A percentile compares a stretch with the other conserved stretches of the same genome.
phyloP scores from a whole-genome alignment of 176 grass and related monocot species.

The Hyparrhenia diplandra region DNA sequence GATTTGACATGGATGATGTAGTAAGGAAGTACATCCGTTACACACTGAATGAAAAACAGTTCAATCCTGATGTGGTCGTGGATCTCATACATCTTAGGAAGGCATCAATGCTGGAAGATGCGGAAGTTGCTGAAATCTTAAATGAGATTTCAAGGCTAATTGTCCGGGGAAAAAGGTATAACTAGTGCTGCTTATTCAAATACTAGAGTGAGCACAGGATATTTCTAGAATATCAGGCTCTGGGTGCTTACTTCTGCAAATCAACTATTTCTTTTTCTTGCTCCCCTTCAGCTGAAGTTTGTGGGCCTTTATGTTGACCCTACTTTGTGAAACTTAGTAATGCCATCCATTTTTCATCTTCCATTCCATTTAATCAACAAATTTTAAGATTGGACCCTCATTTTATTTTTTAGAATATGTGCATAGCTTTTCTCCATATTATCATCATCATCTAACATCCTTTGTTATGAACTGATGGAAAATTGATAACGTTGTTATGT shows the following conservation, averaged over 20 bases:
- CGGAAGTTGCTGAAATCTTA: conserved; percentile 82
- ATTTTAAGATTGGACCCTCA: neutral
- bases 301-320: neutral
- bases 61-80: conserved; percentile 61
- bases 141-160: conserved; percentile 91
- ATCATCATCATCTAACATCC: neutral
- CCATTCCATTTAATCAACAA: neutral
- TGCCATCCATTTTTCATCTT: neutral
- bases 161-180: conserved; percentile 84
- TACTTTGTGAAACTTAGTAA: neutral
- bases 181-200: neutral
- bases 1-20: conserved; percentile 85
- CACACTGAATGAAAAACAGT: conserved; percentile 90
- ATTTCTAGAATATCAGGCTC: neutral
- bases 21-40: conserved; percentile 95
- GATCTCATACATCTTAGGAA: conserved; percentile 93
- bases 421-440: neutral
- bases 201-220: neutral
- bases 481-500: neutral
- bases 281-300: neutral
- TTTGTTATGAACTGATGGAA: neutral
- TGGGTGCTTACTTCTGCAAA: neutral
- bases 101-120: conserved; percentile 70
- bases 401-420: neutral
- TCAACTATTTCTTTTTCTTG: neutral